phyloP scores from a whole-genome alignment of 2,329 filamentous ascomycete genomes.

The Pseudogymnoascus destructans region DNA sequence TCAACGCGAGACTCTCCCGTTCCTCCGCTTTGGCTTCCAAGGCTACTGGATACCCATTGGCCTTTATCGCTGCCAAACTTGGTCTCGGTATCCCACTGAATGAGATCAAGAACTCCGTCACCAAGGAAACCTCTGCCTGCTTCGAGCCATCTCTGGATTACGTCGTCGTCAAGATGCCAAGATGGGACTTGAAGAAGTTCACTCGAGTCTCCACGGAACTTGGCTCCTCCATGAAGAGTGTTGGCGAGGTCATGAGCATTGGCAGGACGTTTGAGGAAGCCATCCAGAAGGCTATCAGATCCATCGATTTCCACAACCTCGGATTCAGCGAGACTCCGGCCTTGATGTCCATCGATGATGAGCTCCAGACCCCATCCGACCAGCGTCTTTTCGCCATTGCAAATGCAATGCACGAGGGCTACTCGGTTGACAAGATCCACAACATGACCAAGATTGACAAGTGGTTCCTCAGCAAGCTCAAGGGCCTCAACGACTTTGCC shows the following conservation, averaged over 20 bases:
- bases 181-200: constrained; percentile 99
- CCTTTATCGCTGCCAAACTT: constrained; percentile 93
- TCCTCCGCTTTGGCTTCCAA: constrained; percentile 95
- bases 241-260: constrained; percentile 98
- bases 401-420: constrained; percentile 91
- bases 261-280: constrained; percentile 95
- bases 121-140: constrained; percentile 89
- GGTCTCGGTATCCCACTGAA: constrained; percentile 90
- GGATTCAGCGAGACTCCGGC: constrained; percentile 81
- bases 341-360: constrained; percentile 89
- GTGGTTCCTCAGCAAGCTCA: constrained; percentile 91
- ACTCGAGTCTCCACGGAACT: constrained; percentile 90
- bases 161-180: constrained; percentile 95
- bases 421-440: constrained; percentile 94
- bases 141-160: constrained; percentile 98
- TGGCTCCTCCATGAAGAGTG: constrained; percentile 98
- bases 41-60: constrained; percentile 89
- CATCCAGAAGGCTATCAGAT: constrained; percentile 93
- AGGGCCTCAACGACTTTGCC: constrained; percentile 79
- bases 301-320: constrained; percentile 88
- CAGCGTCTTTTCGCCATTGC: constrained; percentile 95
- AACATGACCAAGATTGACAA: constrained; percentile 97
- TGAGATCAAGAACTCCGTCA: constrained; percentile 92
- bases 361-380: constrained; percentile 93
- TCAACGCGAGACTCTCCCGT: constrained; percentile 90